Evolutionary conservation across 2,329 filamentous ascomycete genomes (phyloP).

Genomic region (Aspergillus melleus): DNA sequence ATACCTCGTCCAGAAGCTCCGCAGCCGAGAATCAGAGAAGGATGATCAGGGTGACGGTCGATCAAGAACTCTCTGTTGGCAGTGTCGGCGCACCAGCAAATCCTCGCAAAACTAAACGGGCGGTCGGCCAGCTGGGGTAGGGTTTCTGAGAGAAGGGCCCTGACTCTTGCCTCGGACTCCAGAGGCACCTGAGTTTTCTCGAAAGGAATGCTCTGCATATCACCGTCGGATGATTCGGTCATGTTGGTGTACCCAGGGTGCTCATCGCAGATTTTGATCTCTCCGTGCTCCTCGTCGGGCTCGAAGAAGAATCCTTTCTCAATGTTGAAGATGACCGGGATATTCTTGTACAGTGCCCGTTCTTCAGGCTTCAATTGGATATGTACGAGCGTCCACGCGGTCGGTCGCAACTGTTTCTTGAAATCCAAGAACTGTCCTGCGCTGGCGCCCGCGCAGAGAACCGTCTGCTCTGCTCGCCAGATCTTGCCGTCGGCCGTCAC

Average conservation of each 20-base stretch:
- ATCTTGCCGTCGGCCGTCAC: slow-evolving; percentile 38
- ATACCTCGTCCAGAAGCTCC: slow-evolving; percentile 47
- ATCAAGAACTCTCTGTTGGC: slow-evolving; percentile 56
- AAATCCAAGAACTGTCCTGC: slow-evolving; percentile 46
- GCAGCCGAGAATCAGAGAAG: slow-evolving; percentile 48
- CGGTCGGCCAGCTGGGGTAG: slow-evolving; percentile 55
- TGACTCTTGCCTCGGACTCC: slow-evolving; percentile 48
- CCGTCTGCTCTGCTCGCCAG: slow-evolving; percentile 39
- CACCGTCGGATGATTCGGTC: slow-evolving; percentile 26
- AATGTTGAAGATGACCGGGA: slow-evolving; percentile 49
- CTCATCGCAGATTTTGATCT: slow-evolving; percentile 49
- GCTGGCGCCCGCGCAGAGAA: slow-evolving; percentile 47
- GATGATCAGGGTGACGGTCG: slow-evolving; percentile 47
- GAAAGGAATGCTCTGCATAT: slow-evolving; percentile 40
- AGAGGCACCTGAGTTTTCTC: slow-evolving; percentile 46
- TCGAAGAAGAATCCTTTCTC: slow-evolving; percentile 53
- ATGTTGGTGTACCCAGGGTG: slow-evolving; percentile 57
- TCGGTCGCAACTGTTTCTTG: slow-evolving; percentile 45
- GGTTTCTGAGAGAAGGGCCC: slow-evolving; percentile 51
- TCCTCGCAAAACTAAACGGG: slow-evolving; percentile 52
- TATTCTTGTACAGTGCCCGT: slow-evolving; percentile 42
- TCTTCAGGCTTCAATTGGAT: slow-evolving; percentile 46
- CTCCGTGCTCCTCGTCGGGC: slow-evolving; percentile 41
- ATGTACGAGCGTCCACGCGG: slow-evolving; percentile 50
- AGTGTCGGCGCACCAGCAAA: slow-evolving; percentile 61